Evolutionary conservation across 2,329 filamentous ascomycete species (phyloP).

Genomic region (Claviceps sp.): DNA sequence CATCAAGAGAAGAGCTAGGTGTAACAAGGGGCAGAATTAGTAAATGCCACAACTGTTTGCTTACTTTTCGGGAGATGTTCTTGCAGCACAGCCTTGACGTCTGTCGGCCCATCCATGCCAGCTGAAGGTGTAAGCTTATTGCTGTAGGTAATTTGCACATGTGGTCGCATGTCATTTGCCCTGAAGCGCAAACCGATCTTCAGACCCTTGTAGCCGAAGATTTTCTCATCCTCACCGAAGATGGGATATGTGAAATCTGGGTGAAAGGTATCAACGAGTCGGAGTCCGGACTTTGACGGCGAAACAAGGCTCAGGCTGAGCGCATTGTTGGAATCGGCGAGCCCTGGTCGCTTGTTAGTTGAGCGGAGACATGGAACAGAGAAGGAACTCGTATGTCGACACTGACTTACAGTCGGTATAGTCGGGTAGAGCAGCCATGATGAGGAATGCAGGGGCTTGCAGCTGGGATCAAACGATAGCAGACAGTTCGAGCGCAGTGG

Average conservation of each 20-base stretch:
- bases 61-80: constrained; percentile 55
- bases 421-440: constrained; percentile 19
- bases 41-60: not conserved
- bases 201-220: constrained; percentile 79
- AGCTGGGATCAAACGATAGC: not conserved
- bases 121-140: constrained; percentile 53
- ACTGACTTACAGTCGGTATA: constrained; percentile 20
- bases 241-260: constrained; percentile 84
- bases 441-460: not conserved
- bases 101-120: constrained; percentile 54
- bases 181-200: constrained; percentile 59
- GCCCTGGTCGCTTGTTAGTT: constrained; percentile 29
- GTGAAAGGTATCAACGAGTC: constrained; percentile 56
- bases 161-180: constrained; percentile 62
- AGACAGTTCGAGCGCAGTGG: not conserved
- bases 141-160: constrained; percentile 56
- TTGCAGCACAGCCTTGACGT: constrained; percentile 52
- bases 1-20: not conserved
- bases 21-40: accelerated
- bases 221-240: constrained; percentile 83
- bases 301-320: constrained; percentile 46
- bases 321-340: constrained; percentile 46
- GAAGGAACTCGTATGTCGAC: not conserved
- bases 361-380: not conserved
- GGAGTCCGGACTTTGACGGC: constrained; percentile 34